Conservation (phyloP, 2,329 filamentous ascomycete species). For the Zymoseptoria passerinii region DNA sequence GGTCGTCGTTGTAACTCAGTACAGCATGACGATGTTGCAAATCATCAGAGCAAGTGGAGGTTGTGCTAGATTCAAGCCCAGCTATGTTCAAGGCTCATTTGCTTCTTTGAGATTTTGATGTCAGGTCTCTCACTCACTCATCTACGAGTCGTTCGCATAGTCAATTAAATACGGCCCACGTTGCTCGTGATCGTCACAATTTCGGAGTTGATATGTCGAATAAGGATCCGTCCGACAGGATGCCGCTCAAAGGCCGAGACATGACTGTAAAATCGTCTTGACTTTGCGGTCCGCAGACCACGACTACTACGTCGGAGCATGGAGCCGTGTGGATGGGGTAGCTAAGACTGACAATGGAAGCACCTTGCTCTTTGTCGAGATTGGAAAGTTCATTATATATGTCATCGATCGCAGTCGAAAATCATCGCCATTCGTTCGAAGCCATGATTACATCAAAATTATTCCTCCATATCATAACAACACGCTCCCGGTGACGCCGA, state of each 20-base stretch:
- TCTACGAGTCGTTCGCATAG: too few relatives aligned
- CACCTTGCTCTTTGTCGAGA: not conserved
- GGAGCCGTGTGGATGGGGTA: not conserved
- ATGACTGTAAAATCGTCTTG: not conserved
- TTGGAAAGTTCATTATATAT: not conserved
- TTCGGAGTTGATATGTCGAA: not conserved
- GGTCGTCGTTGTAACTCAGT: too few relatives aligned
- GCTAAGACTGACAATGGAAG: not conserved
- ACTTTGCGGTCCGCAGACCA: not conserved
- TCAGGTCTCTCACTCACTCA: too few relatives aligned
- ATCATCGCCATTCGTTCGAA: not conserved
- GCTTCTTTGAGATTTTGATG: too few relatives aligned
- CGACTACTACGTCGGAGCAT: not conserved
- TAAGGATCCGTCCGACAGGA: not conserved
- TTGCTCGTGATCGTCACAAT: too few relatives aligned
- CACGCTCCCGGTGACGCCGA: not conserved
- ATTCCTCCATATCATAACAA: not conserved
- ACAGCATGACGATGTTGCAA: not conserved
- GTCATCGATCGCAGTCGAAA: not conserved
- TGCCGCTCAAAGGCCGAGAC: not conserved
- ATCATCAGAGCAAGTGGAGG: not conserved
- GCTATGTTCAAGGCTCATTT: too few relatives aligned
- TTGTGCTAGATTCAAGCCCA: not conserved
- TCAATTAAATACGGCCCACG: too few relatives aligned
- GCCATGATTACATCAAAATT: not conserved